Base-by-base conservation (phyloP, 75 land plant species). In the Larix kaempferi region DNA sequence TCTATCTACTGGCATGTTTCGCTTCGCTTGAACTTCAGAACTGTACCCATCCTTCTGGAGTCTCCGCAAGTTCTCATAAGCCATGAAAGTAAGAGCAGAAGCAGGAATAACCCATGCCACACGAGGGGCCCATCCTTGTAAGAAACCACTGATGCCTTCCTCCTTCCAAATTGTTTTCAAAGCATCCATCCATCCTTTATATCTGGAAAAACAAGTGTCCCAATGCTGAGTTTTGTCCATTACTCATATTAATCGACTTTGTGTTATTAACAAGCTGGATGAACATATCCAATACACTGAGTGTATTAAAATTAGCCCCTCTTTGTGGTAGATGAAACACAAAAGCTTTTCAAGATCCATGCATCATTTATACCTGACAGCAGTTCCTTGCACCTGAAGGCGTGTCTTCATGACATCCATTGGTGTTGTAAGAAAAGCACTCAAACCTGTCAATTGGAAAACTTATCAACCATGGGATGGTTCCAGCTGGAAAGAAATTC, bases 341-440 rank as follows among this genome's bases (percentile, higher is more conserved):
- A 49, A 49, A 49, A 10, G 54, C 54, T 2, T 49, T 49, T 49
- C 54, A 49, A 49, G 12, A 49, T 49, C 54, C 12, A 1, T 49
- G 54, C 54, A 49, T 49, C 54, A 49, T 49, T 49, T 49, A 49
- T 84, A 95, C 98, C 98, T 86, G 37, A 73, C 56, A 4, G 80
- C 74, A 23, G 98, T 81, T 76, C 98, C 95, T 79, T 95, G 98
- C 15, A 95, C 93, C 84, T 95, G 98, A 69, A 93, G 73, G 82
- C 98, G 86, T 62, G 98, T 95, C 78, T 95, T 95, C 80, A 95
- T 87, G 2, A 93, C 93, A 82, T 95, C 98, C 82, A 95, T 76
- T n/a, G 98, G 98, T 66, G 95, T 95, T 10, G 98, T 95, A 15
- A 93, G 81, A 62, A 89, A 93, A 55, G 98, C 98, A 88, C 92